A percentile compares a stretch with the other conserved stretches of the same genome.
phyloP scores from a whole-genome alignment of 148 eudicot species.

The Rhododendron simsii region DNA sequence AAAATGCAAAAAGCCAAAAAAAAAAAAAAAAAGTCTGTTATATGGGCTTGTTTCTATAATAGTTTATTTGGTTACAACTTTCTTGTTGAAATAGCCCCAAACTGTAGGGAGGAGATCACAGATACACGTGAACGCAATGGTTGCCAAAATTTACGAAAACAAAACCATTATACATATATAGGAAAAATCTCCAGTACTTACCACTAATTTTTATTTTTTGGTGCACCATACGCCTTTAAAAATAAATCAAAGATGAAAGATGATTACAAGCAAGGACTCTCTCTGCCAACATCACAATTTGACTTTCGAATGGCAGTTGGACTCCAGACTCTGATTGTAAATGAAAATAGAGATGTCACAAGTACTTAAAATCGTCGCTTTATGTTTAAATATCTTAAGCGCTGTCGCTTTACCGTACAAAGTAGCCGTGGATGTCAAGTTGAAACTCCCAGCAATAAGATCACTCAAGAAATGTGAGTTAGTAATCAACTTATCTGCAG shows the following conservation, averaged over 20 bases:
- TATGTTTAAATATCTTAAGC: constrained; percentile 17
- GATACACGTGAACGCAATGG: no score
- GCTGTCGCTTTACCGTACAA: constrained; percentile 22
- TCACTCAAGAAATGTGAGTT: constrained; percentile 19
- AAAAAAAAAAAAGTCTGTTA: no score
- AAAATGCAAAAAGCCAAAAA: no score
- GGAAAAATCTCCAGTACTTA: no score
- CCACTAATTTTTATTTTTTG: no score
- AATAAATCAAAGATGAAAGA: not conserved
- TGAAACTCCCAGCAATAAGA: constrained; percentile 11
- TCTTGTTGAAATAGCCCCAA: no score
- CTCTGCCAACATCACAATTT: not conserved
- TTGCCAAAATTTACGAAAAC: no score
- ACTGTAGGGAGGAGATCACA: no score
- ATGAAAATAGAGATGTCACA: constrained; percentile 23
- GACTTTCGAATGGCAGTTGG: constrained; percentile 20
- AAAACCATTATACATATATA: no score
- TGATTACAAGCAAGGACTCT: not conserved
- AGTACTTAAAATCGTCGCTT: constrained; percentile 7
- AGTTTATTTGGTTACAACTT: no score
- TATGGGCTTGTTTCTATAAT: no score
- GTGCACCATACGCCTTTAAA: no score
- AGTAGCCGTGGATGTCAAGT: constrained; percentile 15
- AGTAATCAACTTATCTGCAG: constrained; percentile 12
- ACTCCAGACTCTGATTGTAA: constrained; percentile 9